These are phyloP conservation scores for Yamadazyma blattariae DNA, from an alignment of 1,139 yeast genomes.

Conservation along the genomic window DNA sequence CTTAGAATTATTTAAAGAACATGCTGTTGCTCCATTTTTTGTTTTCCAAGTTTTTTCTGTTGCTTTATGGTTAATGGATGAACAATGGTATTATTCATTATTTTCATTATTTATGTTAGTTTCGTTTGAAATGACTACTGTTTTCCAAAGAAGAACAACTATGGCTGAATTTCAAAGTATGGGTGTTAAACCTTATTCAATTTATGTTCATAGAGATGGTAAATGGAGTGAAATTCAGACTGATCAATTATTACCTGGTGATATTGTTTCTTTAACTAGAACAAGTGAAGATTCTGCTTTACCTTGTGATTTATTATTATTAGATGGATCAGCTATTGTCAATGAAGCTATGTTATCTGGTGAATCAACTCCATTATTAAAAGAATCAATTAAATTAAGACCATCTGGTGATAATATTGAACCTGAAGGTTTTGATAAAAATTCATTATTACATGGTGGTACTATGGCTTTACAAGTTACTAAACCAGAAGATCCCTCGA, in stretches of 20 bases:
- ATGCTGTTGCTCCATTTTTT: conserved; percentile 97
- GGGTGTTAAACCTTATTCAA: conserved; percentile 91
- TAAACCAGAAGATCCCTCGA: conserved; percentile 49
- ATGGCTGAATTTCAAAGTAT: conserved; percentile 93
- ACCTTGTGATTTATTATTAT: conserved; percentile 89
- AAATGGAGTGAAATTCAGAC: conserved; percentile 74
- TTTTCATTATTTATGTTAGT: conserved; percentile 91
- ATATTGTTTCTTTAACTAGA: conserved; percentile 82
- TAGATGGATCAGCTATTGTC: conserved; percentile 88
- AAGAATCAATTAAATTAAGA: conserved; percentile 85
- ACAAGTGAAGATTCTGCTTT: conserved; percentile 88
- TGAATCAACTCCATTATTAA: conserved; percentile 93
- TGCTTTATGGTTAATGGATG: conserved; percentile 95
- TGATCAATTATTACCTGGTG: conserved; percentile 84
- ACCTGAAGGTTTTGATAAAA: conserved; percentile 82
- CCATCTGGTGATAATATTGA: conserved; percentile 67
- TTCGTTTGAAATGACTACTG: conserved; percentile 92
- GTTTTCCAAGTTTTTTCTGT: conserved; percentile 96
- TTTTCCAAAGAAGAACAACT: conserved; percentile 91
- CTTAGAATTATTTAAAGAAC: conserved; percentile 87
- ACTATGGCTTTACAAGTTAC: conserved; percentile 94
- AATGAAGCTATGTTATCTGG: conserved; percentile 99
- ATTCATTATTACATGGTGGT: conserved; percentile 91
- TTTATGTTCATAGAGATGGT: conserved; percentile 68
- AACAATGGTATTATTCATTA: conserved; percentile 92